Percentiles rank a stretch among this genome's conserved stretches.
Conservation (phyloP, 352 stramenopile species). For the Pythium phragmitis region DNA sequence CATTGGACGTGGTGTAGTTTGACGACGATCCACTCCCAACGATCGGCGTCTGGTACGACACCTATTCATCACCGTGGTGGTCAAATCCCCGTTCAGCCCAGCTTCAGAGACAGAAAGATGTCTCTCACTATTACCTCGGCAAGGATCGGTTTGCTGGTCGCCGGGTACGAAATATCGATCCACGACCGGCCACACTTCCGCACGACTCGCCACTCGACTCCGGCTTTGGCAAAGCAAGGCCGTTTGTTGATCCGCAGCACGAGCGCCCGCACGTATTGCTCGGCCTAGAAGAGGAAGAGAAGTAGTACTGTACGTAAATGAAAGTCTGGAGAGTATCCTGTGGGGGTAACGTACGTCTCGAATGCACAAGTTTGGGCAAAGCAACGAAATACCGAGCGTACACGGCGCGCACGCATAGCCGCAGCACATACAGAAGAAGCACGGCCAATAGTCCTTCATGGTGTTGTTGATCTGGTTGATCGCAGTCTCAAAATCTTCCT, state of each 20-base stretch:
- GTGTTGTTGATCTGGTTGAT: constrained; percentile 89
- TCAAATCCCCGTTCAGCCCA: background rate
- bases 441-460: constrained; percentile 80
- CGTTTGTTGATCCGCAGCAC: constrained; percentile 61
- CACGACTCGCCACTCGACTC: constrained; percentile 60
- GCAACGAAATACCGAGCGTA: constrained; percentile 58
- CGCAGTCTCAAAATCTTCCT: constrained; percentile 63
- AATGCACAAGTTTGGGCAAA: constrained; percentile 76
- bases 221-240: constrained; percentile 51
- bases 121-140: constrained; percentile 7
- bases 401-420: constrained; percentile 67
- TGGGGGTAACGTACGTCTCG: constrained; percentile 45
- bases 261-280: constrained; percentile 67
- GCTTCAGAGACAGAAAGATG: background rate
- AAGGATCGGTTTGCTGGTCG: constrained; percentile 32
- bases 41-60: constrained; percentile 20
- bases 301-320: background rate
- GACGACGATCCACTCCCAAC: constrained; percentile 10
- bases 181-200: constrained; percentile 60
- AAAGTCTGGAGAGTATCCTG: no score
- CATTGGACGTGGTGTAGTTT: constrained; percentile 12
- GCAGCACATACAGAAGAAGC: constrained; percentile 69
- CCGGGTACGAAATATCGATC: constrained; percentile 68
- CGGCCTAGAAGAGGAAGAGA: constrained; percentile 34
- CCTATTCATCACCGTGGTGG: background rate